Conservation (phyloP, 176 grass and related monocot genomes). For the Zea mays region DNA sequence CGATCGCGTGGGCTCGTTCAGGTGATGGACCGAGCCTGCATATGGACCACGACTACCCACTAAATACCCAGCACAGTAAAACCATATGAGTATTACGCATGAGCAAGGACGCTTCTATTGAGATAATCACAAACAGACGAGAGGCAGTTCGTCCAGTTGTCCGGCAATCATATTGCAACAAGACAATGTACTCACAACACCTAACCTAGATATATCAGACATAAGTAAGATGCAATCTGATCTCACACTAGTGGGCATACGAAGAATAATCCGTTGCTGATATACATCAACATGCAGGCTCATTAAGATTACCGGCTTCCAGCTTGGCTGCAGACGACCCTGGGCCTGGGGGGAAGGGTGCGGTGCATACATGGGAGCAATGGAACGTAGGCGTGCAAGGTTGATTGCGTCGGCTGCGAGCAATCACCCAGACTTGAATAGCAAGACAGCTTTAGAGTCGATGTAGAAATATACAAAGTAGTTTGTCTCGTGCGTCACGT, state of each 20-base stretch:
- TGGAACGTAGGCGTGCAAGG: neutral
- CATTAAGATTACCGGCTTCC: conserved; percentile 35
- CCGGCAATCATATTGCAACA: conserved; percentile 45
- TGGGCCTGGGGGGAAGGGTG: neutral
- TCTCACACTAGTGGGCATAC: conserved; percentile 23
- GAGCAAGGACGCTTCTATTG: neutral
- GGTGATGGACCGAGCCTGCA: neutral
- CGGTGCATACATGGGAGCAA: neutral
- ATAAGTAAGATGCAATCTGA: conserved; percentile 36
- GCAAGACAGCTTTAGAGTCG: conserved; percentile 75
- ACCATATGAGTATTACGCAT: neutral
- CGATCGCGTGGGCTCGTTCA: too few relatives aligned
- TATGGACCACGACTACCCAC: neutral
- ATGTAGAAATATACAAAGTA: conserved; percentile 86
- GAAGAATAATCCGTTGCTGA: neutral
- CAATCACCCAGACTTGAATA: conserved; percentile 84
- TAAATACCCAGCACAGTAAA: neutral
- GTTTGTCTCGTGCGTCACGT: conserved; percentile 83
- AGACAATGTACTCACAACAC: conserved; percentile 43
- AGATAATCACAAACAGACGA: neutral
- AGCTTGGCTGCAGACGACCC: conserved; percentile 8
- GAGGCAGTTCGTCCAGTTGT: neutral
- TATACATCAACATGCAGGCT: conserved; percentile 35
- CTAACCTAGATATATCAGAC: conserved; percentile 34
- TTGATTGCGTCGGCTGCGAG: neutral